Conservation (phyloP, 2,329 filamentous ascomycete genomes). For the Penicillium sp. region DNA sequence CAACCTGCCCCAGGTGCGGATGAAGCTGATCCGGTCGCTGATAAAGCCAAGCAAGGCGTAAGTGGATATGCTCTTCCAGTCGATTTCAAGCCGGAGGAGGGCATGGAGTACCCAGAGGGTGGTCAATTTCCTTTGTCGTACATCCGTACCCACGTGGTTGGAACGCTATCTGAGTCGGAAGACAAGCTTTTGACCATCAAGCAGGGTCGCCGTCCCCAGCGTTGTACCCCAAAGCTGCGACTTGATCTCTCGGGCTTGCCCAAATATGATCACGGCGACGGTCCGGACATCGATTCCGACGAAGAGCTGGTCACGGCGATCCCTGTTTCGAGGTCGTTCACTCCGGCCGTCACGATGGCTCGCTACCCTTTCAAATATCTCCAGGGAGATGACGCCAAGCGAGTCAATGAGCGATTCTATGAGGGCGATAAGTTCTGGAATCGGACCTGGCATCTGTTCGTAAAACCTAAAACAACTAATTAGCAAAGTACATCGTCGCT, state of each 20-base stretch:
- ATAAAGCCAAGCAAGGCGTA: constrained; percentile 1
- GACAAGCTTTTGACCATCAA: constrained; percentile 1
- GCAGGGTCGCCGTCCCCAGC: not conserved
- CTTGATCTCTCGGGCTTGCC: not conserved
- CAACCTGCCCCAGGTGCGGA: not conserved
- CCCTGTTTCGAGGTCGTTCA: constrained; percentile 26
- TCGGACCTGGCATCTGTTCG: constrained; percentile 69
- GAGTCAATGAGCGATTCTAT: constrained; percentile 35
- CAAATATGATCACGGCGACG: not conserved
- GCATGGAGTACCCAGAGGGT: not conserved
- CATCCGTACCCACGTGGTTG: constrained; percentile 1
- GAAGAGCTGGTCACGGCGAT: not conserved
- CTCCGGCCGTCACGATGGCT: constrained; percentile 32
- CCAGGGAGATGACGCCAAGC: constrained; percentile 23
- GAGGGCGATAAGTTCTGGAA: constrained; percentile 41
- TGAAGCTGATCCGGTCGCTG: not conserved
- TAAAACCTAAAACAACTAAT: constrained; percentile 11
- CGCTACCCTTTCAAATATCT: constrained; percentile 40
- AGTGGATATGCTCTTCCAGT: not conserved
- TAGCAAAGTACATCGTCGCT: not conserved
- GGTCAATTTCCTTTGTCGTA: not conserved
- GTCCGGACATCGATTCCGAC: not conserved
- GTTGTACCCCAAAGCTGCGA: not conserved
- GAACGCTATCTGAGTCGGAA: not conserved
- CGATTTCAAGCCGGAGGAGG: not conserved